phyloP scores from a whole-genome alignment of 2,329 filamentous ascomycete species.

The Aspergillus ibericus region DNA sequence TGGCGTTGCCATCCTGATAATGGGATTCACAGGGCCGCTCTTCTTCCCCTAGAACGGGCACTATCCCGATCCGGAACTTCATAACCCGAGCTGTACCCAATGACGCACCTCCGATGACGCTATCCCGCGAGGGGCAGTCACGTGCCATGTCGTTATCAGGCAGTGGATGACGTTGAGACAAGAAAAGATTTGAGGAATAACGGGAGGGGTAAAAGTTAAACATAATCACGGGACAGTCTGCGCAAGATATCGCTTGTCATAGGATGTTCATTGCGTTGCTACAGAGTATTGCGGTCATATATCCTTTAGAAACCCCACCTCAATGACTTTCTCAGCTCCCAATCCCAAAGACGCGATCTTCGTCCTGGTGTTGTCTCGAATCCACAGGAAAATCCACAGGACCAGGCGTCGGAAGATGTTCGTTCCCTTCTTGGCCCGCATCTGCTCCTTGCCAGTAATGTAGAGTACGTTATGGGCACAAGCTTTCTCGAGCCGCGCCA shows the following conservation, averaged over 20 bases:
- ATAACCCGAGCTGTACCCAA: neutral
- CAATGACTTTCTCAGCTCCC: slow-evolving; percentile 39
- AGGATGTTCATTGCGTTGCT: neutral
- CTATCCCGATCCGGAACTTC: neutral
- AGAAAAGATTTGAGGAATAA: neutral
- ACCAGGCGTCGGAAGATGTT: slow-evolving; percentile 29
- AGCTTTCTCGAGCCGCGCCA: slow-evolving; percentile 11
- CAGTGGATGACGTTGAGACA: neutral
- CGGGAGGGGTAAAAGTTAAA: too few species aligned
- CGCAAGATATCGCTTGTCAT: neutral
- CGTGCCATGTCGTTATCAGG: neutral
- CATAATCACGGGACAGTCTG: neutral
- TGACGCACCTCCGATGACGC: slow-evolving; percentile 4
- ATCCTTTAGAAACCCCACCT: slow-evolving; percentile 44
- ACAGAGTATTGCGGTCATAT: slow-evolving; percentile 13
- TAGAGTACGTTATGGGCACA: slow-evolving; percentile 44
- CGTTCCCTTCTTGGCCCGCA: slow-evolving; percentile 33
- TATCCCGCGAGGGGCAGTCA: slow-evolving; percentile 1
- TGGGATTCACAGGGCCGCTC: too few species aligned
- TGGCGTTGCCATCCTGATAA: too few species aligned
- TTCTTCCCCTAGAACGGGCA: too few species aligned
- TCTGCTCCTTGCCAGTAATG: slow-evolving; percentile 46
- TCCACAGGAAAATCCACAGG: slow-evolving; percentile 38
- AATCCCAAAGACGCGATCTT: slow-evolving; percentile 41
- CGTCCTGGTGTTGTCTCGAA: slow-evolving; percentile 40